These are phyloP conservation scores for Nigrospora osmanthi DNA, from an alignment of 2,329 filamentous ascomycete genomes.

Conservation along the genomic window DNA sequence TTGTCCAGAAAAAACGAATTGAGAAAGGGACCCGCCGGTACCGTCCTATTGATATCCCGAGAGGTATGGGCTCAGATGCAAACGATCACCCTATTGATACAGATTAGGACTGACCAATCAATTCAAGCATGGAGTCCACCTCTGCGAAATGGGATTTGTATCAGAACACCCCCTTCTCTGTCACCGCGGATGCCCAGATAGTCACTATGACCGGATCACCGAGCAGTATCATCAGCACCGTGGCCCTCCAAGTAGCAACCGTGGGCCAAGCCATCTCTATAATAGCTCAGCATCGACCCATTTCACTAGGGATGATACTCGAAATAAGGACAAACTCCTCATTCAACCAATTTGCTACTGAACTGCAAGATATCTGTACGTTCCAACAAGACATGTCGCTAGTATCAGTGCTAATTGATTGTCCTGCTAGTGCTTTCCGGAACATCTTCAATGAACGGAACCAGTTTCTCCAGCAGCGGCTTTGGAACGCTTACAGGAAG, in stretches of 20 bases:
- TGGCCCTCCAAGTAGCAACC: no score
- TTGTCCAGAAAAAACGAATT: not conserved
- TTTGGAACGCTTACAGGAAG: no score
- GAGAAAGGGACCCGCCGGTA: not conserved
- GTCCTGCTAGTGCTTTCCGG: no score
- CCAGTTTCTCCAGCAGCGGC: no score
- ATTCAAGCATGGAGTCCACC: not conserved
- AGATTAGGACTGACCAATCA: not conserved
- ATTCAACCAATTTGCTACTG: not conserved
- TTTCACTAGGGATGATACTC: not conserved
- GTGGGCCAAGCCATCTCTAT: no score
- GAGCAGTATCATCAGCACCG: not conserved
- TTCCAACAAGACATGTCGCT: no score
- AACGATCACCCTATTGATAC: no score
- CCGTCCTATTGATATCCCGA: not conserved
- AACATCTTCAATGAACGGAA: no score
- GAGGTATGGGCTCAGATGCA: not conserved
- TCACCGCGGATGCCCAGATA: not conserved
- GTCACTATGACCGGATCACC: not conserved
- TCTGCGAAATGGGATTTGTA: not conserved
- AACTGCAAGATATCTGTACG: not conserved
- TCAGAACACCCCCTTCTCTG: not conserved
- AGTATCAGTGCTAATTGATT: no score
- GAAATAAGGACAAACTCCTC: not conserved
- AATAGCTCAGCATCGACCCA: not conserved